phyloP scores from a whole-genome alignment of 192 early-diverging fungal genomes.

The Backusella parvicylindrica region DNA sequence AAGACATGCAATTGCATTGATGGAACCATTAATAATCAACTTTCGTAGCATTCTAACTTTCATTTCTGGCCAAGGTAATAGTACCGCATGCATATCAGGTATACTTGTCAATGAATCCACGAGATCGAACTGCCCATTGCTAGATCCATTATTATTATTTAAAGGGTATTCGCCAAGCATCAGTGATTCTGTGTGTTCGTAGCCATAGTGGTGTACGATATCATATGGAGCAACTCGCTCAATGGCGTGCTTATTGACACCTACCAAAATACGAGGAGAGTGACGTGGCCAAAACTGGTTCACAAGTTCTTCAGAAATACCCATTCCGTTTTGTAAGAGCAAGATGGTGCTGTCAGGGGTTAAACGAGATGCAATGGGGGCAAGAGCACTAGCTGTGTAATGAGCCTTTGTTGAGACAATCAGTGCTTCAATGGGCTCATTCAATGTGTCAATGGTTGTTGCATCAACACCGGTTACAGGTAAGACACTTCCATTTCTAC shows the following conservation, averaged over 20 bases:
- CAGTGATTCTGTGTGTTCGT: slow-evolving; percentile 8
- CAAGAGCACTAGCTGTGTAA: slow-evolving; percentile 44
- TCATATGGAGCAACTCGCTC: slow-evolving; percentile 20
- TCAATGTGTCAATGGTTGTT: background rate
- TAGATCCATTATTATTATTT: background rate
- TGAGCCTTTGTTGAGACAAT: slow-evolving; percentile 66
- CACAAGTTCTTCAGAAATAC: slow-evolving; percentile 46
- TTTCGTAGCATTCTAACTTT: slow-evolving; percentile 49
- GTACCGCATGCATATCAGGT: slow-evolving; percentile 20
- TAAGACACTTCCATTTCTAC: background rate
- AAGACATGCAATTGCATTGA: slow-evolving; percentile 64
- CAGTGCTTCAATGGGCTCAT: slow-evolving; percentile 41
- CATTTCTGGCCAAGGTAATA: slow-evolving; percentile 42
- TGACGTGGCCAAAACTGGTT: slow-evolving; percentile 5
- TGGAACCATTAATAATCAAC: slow-evolving; percentile 60
- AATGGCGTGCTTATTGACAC: slow-evolving; percentile 28
- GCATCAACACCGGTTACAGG: background rate
- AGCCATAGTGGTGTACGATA: slow-evolving; percentile 21
- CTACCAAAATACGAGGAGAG: slow-evolving; percentile 12
- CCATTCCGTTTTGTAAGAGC: slow-evolving; percentile 66
- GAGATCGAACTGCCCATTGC: background rate
- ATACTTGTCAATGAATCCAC: background rate
- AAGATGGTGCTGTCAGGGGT: slow-evolving; percentile 41
- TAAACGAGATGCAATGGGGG: slow-evolving; percentile 40
- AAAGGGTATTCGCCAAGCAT: background rate